These are phyloP conservation scores for Forsythia viridissima DNA, from an alignment of 257 asterid species.

Conservation along the genomic window DNA sequence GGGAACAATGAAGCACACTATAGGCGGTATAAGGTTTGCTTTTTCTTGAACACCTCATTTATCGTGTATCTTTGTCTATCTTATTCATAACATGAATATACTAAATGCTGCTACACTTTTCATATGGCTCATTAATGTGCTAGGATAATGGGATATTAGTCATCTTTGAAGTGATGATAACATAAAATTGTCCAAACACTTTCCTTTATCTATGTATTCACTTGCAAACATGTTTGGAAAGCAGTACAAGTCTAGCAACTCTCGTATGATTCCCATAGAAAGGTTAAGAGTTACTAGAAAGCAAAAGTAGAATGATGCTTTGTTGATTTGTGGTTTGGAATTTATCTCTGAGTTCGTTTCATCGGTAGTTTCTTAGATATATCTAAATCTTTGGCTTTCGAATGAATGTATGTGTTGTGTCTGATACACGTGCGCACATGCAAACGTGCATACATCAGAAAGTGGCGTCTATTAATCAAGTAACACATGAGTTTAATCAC, in stretches of 20 bases:
- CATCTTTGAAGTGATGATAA: slow-evolving; percentile 17
- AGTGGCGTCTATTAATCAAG: background rate
- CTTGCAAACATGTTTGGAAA: slow-evolving; percentile 7
- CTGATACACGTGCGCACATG: background rate
- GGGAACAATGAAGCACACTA: slow-evolving; percentile 98
- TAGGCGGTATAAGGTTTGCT: slow-evolving; percentile 89
- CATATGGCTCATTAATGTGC: slow-evolving; percentile 5
- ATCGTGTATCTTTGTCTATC: slow-evolving; percentile 3
- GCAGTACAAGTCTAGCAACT: slow-evolving; percentile 5
- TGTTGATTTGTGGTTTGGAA: background rate
- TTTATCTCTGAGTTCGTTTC: background rate
- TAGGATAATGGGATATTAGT: slow-evolving; percentile 8
- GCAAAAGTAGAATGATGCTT: background rate
- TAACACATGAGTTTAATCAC: background rate
- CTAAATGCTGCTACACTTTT: background rate
- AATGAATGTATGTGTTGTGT: background rate
- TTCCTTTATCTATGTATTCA: background rate
- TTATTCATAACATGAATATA: background rate
- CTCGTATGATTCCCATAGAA: background rate
- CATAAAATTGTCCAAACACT: background rate
- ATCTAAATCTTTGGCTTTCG: background rate
- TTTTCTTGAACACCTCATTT: slow-evolving; percentile 22
- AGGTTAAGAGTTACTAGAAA: background rate
- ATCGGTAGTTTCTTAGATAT: background rate
- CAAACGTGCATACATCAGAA: background rate